Conservation (phyloP, 2,329 filamentous ascomycete genomes). For the Epichloe amarillans region DNA sequence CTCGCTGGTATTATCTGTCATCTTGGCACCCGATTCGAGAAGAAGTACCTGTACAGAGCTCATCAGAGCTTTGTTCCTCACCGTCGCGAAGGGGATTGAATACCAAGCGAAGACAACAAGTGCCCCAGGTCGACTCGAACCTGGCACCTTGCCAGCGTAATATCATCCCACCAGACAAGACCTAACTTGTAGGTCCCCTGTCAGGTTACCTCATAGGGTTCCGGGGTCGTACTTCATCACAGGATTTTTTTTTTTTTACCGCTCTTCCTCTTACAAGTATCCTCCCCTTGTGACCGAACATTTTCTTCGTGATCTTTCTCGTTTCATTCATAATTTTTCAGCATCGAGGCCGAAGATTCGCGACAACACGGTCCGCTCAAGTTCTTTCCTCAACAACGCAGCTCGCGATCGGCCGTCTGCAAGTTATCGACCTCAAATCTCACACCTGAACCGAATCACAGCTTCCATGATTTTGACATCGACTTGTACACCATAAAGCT, state of each 20-base stretch:
- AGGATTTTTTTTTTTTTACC: neutral
- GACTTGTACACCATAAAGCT: conserved; percentile 27
- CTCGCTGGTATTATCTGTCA: neutral
- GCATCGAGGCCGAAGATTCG: neutral
- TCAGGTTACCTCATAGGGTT: neutral
- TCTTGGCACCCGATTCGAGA: neutral
- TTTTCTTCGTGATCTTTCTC: neutral
- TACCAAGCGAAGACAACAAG: neutral
- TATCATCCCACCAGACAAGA: neutral
- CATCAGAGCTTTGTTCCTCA: neutral
- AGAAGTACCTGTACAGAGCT: neutral
- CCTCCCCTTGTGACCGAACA: neutral
- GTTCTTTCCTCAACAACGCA: conserved; percentile 1
- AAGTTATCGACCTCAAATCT: neutral
- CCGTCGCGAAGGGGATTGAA: neutral
- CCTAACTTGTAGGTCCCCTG: neutral
- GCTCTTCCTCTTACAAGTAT: neutral
- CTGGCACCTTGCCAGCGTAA: neutral
- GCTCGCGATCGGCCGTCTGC: conserved; percentile 6
- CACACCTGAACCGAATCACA: conserved; percentile 9
- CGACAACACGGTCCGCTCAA: neutral
- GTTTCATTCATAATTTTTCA: neutral
- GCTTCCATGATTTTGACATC: conserved; percentile 41
- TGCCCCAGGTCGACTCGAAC: neutral
- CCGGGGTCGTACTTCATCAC: neutral